A percentile compares a stretch with the other conserved stretches of the same genome.
phyloP scores from a whole-genome alignment of 139 green algal species.

The Volvox africanus region DNA sequence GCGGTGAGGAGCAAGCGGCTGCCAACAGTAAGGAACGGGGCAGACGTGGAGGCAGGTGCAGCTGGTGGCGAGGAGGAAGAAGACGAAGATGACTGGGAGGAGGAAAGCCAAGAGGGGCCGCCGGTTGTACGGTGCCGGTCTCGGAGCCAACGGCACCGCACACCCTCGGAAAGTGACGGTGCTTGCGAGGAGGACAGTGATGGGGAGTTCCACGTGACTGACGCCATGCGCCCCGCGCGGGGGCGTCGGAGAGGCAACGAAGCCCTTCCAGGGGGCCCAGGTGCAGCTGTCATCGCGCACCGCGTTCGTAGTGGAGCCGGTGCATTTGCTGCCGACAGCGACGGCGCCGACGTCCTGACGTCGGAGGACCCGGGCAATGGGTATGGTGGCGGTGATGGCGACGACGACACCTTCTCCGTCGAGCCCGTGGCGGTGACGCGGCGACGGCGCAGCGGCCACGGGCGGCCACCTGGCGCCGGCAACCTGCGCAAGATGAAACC shows the following conservation, averaged over 20 bases:
- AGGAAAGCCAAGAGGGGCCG: not conserved
- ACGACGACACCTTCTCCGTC: not conserved
- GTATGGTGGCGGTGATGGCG: not conserved
- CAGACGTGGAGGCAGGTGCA: not conserved
- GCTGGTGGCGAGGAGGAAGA: constrained; percentile 12
- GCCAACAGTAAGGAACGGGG: no score
- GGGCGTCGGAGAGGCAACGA: not conserved
- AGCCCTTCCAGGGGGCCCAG: not conserved
- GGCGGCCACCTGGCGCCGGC: constrained; percentile 48
- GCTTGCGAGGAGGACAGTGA: not conserved
- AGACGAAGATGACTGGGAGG: not conserved
- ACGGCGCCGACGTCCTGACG: constrained; percentile 2
- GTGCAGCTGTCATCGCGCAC: not conserved
- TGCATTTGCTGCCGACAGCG: not conserved
- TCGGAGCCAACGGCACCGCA: not conserved
- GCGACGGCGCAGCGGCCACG: constrained; percentile 31
- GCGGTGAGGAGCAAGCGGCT: not conserved
- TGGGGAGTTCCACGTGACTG: not conserved
- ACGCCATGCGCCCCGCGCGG: not conserved
- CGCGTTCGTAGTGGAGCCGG: not conserved
- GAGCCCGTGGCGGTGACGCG: not conserved
- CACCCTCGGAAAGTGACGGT: not conserved
- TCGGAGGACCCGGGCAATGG: not conserved
- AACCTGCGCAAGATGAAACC: constrained; percentile 55
- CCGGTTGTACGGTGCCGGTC: not conserved